phyloP scores from a whole-genome alignment of 169 alveolate genomes.

The Cryptosporidium canis region DNA sequence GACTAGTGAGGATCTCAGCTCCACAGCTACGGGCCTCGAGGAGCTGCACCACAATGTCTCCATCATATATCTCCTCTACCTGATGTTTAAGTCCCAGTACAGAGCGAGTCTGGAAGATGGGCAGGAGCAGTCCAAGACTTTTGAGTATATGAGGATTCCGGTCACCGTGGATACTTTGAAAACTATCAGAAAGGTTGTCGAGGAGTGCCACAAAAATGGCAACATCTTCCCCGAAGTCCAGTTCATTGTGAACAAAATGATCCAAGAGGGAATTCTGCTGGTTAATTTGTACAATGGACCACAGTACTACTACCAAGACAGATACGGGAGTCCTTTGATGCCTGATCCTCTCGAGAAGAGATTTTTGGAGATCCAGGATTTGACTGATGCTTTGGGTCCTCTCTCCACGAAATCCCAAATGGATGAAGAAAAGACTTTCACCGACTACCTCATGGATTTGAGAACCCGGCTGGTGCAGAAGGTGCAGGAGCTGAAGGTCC shows the following conservation, averaged over 20 bases:
- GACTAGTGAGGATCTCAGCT: neutral
- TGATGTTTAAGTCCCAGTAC: slow-evolving; percentile 50
- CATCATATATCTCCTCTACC: slow-evolving; percentile 26
- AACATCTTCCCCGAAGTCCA: slow-evolving; percentile 41
- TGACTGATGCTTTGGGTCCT: neutral
- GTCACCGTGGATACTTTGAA: slow-evolving; percentile 29
- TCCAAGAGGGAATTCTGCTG: slow-evolving; percentile 8
- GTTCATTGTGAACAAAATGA: neutral
- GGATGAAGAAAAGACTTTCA: neutral
- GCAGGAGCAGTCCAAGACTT: neutral
- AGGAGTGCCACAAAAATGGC: slow-evolving; percentile 16
- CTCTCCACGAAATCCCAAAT: neutral
- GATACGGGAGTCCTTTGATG: slow-evolving; percentile 64
- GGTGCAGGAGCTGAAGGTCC: neutral
- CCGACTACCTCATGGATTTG: neutral
- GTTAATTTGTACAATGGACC: slow-evolving; percentile 55
- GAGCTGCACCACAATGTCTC: slow-evolving; percentile 46
- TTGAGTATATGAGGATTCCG: slow-evolving; percentile 17
- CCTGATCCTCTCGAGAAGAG: slow-evolving; percentile 60
- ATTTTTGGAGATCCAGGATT: neutral
- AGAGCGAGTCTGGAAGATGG: slow-evolving; percentile 5
- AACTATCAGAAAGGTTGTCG: neutral
- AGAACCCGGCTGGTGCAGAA: neutral
- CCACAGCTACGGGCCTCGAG: neutral
- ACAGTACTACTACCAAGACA: slow-evolving; percentile 54